phyloP scores from a whole-genome alignment of 192 early-diverging fungal species.

The Geosiphon pyriformis region DNA sequence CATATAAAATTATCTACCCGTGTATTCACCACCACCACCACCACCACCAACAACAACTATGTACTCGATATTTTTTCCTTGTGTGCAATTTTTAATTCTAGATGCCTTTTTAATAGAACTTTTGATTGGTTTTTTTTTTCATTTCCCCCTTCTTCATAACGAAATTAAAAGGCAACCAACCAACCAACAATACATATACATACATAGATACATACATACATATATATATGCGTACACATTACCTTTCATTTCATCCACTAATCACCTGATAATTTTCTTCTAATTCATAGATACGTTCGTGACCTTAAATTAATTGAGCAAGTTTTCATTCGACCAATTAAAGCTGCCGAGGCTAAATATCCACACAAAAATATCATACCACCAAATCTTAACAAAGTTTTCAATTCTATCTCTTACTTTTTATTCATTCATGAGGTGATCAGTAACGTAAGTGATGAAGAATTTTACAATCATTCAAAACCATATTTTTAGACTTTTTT shows the following conservation, averaged over 20 bases:
- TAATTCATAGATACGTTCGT: conserved; percentile 61
- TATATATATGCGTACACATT: not conserved
- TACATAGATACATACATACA: too few relatives aligned
- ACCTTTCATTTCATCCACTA: not conserved
- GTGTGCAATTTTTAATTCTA: too few relatives aligned
- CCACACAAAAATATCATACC: conserved; percentile 39
- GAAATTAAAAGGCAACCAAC: too few relatives aligned
- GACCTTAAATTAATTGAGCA: conserved; percentile 69
- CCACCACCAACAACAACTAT: too few relatives aligned
- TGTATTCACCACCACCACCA: too few relatives aligned
- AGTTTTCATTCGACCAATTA: conserved; percentile 44
- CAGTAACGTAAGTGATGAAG: conserved; percentile 32
- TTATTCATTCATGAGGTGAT: conserved; percentile 46
- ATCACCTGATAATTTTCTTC: not conserved
- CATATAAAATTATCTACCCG: too few relatives aligned
- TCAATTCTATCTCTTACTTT: conserved; percentile 47
- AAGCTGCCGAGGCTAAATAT: conserved; percentile 17
- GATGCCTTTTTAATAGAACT: too few relatives aligned
- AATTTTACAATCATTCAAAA: not conserved
- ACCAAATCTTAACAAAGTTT: conserved; percentile 42
- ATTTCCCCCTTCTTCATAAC: too few relatives aligned
- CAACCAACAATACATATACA: too few relatives aligned
- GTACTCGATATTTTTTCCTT: too few relatives aligned
- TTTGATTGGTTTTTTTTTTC: too few relatives aligned
- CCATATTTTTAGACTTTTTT: not conserved